Percentiles rank a stretch among this genome's conserved stretches.
Evolutionary conservation across 495 filamentous ascomycete genomes (phyloP).

Genomic region (Saxophila tyrrhenica): DNA sequence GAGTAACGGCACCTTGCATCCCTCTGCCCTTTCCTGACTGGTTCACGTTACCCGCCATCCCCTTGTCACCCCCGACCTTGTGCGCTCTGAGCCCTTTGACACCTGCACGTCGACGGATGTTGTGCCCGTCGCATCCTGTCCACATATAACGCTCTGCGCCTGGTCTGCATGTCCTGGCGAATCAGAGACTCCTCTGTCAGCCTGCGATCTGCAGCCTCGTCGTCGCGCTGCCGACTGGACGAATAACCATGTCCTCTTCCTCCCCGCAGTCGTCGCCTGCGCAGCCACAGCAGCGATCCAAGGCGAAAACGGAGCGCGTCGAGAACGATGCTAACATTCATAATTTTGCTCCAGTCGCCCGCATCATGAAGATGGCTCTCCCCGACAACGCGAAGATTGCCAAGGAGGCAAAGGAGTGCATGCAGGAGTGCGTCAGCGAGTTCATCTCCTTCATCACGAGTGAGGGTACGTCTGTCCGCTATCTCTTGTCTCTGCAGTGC

Average conservation of each 20-base stretch:
- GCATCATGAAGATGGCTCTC: conserved; percentile 95
- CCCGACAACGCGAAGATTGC: conserved; percentile 99
- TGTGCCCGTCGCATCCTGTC: conserved; percentile 33
- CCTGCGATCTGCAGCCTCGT: conserved; percentile 18
- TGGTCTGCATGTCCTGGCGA: conserved; percentile 24
- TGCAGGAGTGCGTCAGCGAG: conserved; percentile 99
- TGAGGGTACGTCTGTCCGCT: conserved; percentile 55
- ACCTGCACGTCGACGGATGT: conserved; percentile 31
- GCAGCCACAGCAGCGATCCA: conserved; percentile 13
- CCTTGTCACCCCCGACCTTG: conserved; percentile 11
- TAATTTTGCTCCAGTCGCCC: conserved; percentile 85
- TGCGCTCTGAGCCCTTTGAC: conserved; percentile 23
- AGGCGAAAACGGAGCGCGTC: conserved; percentile 16
- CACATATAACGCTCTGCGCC: conserved; percentile 27
- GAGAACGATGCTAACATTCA: conserved; percentile 76
- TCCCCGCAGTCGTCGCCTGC: conserved; percentile 36
- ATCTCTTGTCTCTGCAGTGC: conserved; percentile 2
- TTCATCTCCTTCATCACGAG: conserved; percentile 99
- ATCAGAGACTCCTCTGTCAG: conserved; percentile 25
- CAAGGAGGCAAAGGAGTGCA: conserved; percentile 98
- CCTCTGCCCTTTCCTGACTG: conserved; percentile 41
- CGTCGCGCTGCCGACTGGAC: conserved; percentile 14
- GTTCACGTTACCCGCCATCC: conserved; percentile 30
- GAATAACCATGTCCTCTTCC: conserved; percentile 24
- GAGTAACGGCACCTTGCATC: conserved; percentile 40